Percentiles rank a stretch among this genome's conserved stretches.
These are phyloP conservation scores for Cryphonectria carpinicola DNA, from an alignment of 2,329 filamentous ascomycete genomes.

Conservation along the genomic window DNA sequence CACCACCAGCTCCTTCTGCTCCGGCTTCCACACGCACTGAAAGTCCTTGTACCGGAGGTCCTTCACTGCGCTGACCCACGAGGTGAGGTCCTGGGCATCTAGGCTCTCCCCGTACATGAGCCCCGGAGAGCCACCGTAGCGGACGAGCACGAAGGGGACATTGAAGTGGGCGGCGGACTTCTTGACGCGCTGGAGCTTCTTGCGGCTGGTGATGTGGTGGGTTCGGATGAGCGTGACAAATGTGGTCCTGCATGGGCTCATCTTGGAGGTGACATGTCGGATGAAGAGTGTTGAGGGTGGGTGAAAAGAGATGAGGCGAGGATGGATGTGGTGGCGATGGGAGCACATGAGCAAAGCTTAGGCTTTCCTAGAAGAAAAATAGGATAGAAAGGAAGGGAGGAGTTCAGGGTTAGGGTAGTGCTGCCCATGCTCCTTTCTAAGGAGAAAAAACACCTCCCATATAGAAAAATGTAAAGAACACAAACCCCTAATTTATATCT, in stretches of 20 bases:
- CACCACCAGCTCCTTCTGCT: conserved; percentile 28
- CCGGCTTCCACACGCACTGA: conserved; percentile 62
- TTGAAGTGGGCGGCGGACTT: conserved; percentile 65
- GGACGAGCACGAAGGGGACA: conserved; percentile 66
- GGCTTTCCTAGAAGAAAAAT: no score
- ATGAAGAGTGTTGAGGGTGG: not conserved
- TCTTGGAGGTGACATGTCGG: conserved; percentile 12
- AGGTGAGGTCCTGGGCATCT: conserved; percentile 55
- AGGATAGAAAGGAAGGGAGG: no score
- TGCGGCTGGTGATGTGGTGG: conserved; percentile 80
- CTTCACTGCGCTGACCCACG: conserved; percentile 69
- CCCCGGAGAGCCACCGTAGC: conserved; percentile 70
- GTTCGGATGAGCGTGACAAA: conserved; percentile 70
- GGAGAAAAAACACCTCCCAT: no score
- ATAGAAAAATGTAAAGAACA: no score
- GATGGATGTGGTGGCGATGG: not conserved
- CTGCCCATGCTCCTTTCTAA: no score
- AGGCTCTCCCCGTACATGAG: conserved; percentile 77
- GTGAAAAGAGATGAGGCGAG: not conserved
- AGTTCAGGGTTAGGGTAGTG: no score
- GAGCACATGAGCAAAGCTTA: not conserved
- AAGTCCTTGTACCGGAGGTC: conserved; percentile 74
- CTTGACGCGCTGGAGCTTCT: conserved; percentile 65
- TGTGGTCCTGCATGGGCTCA: conserved; percentile 19
- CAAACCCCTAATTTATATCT: no score